A percentile compares a stretch with the other conserved stretches of the same genome.
phyloP scores from a whole-genome alignment of 257 asterid species.

The Henckelia pumila region DNA sequence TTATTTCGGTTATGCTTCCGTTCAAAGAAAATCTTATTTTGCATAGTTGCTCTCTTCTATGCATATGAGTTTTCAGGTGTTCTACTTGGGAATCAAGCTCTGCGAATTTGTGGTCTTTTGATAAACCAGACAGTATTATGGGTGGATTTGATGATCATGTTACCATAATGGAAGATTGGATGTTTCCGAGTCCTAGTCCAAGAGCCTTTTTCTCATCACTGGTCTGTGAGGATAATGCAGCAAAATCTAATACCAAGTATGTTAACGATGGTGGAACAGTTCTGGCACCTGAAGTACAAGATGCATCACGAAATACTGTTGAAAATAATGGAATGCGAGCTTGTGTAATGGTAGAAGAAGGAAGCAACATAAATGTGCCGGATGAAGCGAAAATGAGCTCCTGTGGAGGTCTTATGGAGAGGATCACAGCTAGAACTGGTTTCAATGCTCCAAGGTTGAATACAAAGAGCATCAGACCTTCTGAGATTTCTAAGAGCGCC shows the following conservation, averaged over 20 bases:
- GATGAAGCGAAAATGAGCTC: constrained; percentile 43
- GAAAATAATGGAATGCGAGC: constrained; percentile 28
- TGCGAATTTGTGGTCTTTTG: not conserved
- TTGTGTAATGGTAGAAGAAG: constrained; percentile 27
- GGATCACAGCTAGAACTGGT: constrained; percentile 87
- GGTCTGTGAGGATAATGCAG: constrained; percentile 32
- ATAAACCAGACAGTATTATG: constrained; percentile 25
- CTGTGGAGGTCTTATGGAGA: constrained; percentile 58
- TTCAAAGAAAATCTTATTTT: not conserved
- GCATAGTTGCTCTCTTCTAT: no score
- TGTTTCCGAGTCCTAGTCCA: constrained; percentile 46
- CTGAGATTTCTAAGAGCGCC: constrained; percentile 42
- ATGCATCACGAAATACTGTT: constrained; percentile 22
- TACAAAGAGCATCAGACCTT: constrained; percentile 55
- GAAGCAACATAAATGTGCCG: constrained; percentile 30
- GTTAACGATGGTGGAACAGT: constrained; percentile 30
- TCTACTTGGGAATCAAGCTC: not conserved
- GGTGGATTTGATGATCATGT: constrained; percentile 49
- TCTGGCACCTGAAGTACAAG: constrained; percentile 27
- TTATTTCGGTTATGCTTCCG: not conserved
- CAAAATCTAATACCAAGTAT: constrained; percentile 27
- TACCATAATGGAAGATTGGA: constrained; percentile 51
- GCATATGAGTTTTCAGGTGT: constrained; percentile 14
- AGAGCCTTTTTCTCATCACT: constrained; percentile 33
- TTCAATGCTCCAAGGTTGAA: constrained; percentile 78